Base-by-base conservation (phyloP, 352 stramenopile species). In the Globisporangium alternatum region DNA sequence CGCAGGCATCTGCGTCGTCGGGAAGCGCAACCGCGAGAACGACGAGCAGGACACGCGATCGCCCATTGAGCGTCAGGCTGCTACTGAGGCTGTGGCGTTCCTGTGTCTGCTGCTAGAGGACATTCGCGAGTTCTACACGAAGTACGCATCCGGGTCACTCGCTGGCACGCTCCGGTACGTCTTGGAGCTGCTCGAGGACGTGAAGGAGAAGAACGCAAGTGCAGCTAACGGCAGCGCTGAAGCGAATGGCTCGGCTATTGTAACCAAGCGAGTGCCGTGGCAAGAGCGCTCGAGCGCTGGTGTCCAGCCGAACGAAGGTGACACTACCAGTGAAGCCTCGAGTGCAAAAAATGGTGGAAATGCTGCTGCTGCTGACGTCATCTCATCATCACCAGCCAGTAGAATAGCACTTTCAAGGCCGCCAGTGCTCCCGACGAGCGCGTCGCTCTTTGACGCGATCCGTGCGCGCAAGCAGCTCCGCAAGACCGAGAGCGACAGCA, bases 1-100 rank as follows among this genome's bases (percentile, higher is more conserved):
- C 31, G 72, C 79, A 0, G 82, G 81, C 8, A 83, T 93, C 33
- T 90, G 81, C 31, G 65, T 91, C 41, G 76, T 71, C 1, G 84
- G 84, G 8, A 91, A 93, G 45, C 76, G 83, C 13, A 69, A 88
- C 43, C 47, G 57, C 10, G 55, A 67, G 0, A 85, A 81, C 44
- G 82, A 90, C 53, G 65, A 69, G 5, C 15, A 49, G 6, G 84
- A 93, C 53, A 72, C 64, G 0, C 79, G 84, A 5, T 87, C 80
- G 6, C 30, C 22, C 1, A 25, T 86, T 1, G 84, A 93, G 67
- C 65, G 68, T 31, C 45, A 60, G 7, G 56, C 66, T 19, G 70
- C 71, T 0, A 49, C 44, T 15, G 54, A 54, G 2, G 64, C 61
- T 0, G 58, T 77, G 10, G 43, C 41, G 7, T 68, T 77, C 13